Conservation (phyloP, 1,284 basidiomycete species). For the Cryptococcus sp. region DNA sequence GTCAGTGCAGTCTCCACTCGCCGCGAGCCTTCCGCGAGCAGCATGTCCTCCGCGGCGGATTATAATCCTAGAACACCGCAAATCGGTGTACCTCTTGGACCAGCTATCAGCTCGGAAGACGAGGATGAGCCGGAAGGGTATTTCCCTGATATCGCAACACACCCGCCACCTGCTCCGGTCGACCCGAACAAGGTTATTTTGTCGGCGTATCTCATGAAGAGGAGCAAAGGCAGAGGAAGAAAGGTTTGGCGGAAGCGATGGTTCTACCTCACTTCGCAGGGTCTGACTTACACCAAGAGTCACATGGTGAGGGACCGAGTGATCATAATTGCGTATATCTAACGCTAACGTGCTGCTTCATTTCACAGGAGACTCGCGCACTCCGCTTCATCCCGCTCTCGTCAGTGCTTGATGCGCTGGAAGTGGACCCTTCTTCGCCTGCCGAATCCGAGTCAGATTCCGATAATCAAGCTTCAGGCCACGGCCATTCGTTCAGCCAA, state of each 20-base stretch:
- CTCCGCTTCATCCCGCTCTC: conserved; percentile 82
- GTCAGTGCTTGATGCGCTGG: conserved; percentile 89
- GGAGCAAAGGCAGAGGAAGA: conserved; percentile 77
- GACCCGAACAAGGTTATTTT: conserved; percentile 74
- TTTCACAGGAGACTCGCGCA: conserved; percentile 74
- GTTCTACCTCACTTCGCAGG: conserved; percentile 81
- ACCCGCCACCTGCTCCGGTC: conserved; percentile 14
- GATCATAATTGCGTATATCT: not conserved
- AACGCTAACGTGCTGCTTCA: not conserved
- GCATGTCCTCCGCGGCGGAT: conserved; percentile 14
- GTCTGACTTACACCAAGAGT: conserved; percentile 76
- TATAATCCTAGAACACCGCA: not conserved
- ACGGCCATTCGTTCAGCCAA: conserved; percentile 3
- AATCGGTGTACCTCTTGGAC: not conserved
- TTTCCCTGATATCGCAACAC: not conserved
- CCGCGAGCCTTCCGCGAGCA: conserved; percentile 25
- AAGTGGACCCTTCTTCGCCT: conserved; percentile 58
- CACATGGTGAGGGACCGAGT: conserved; percentile 69
- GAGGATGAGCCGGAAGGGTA: conserved; percentile 17
- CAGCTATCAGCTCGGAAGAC: conserved; percentile 17
- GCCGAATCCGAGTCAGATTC: conserved; percentile 36
- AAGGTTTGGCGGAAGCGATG: conserved; percentile 94
- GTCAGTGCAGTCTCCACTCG: conserved; percentile 10
- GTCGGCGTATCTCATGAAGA: conserved; percentile 92
- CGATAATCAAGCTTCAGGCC: conserved; percentile 24